Evolutionary conservation across 2,329 filamentous ascomycete genomes (phyloP), one percentile per base, ranked within the genome.

Genomic region (Neocucurbitaria cava): DNA sequence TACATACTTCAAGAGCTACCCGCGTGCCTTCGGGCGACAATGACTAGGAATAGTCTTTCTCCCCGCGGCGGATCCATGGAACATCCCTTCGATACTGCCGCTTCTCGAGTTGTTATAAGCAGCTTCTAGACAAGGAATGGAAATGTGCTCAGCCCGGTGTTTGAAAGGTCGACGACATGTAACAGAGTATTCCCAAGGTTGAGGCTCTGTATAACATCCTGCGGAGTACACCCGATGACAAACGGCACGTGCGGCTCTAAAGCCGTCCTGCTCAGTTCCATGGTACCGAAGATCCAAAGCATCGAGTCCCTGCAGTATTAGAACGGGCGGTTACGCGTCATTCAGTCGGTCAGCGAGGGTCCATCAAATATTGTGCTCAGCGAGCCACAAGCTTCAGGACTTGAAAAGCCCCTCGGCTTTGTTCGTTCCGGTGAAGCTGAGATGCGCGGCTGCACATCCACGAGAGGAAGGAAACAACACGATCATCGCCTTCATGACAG

Each of bases 281-380:
- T 17, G 38, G 9, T 40, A 40, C 38, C 38, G 11, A 11, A 23
- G 38, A 17, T 42, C 39, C 23, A 23, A 42, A 28, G 28, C 10
- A n/a, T 6, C 26, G 41, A 30, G n/a, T 23, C 38, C 38, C 20
- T 40, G 38, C 38, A 40, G 38, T n/a, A 24, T 23, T 10, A 11
- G 2, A 45, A 36, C 21, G 20, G 28, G 26, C 26, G 44, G 35
- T n/a, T 45, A 51, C 39, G 46, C 51, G 44, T 44, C 46, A 41
- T 39, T 47, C 39, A 30, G 21, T 15, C 20, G 43, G 30, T 36
- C 47, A 45, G 39, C 51, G 38, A 54, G 46, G 49, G 46, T 36
- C 54, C 40, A 50, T 48, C 38, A 21, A 43, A 44, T 26, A 48
- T 47, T 47, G 26, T 48, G 44, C 48, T 52, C 35, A 42, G 39